These are phyloP conservation scores for Gastrodia elata DNA, from an alignment of 106 monocot genomes.

Conservation along the genomic window DNA sequence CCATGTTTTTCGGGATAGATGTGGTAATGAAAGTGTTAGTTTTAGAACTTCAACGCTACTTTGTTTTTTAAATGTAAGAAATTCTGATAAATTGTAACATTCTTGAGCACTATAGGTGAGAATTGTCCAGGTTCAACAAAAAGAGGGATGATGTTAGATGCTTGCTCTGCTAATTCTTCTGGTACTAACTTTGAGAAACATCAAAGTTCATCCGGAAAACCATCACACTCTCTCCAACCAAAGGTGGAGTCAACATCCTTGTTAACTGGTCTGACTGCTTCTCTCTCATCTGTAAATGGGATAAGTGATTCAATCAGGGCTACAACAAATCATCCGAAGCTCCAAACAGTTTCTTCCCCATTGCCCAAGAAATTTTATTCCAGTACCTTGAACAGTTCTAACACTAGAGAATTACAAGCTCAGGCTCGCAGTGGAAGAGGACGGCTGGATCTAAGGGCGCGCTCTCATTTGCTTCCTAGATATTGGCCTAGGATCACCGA, in stretches of 20 bases:
- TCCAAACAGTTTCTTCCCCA: conserved; percentile 24
- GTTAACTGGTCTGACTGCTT: conserved; percentile 25
- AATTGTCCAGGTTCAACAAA: conserved; percentile 28
- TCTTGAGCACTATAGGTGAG: conserved; percentile 12
- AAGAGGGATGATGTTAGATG: conserved; percentile 29
- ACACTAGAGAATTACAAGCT: conserved; percentile 22
- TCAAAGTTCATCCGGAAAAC: conserved; percentile 21
- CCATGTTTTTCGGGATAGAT: conserved; percentile 39
- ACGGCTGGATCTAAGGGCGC: conserved; percentile 33
- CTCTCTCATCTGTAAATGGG: conserved; percentile 16
- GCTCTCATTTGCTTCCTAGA: conserved; percentile 57
- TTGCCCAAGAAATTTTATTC: conserved; percentile 23
- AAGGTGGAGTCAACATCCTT: conserved; percentile 32
- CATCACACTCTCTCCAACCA: conserved; percentile 5
- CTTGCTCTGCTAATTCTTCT: conserved; percentile 29
- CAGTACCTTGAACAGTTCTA: conserved; percentile 12
- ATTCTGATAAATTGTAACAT: conserved; percentile 5
- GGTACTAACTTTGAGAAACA: conserved; percentile 31
- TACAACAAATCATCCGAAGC: conserved; percentile 21
- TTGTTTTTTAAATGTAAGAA: conserved; percentile 9
- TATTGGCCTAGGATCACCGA: conserved; percentile 80
- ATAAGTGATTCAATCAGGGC: conserved; percentile 28
- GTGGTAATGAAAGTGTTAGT: conserved; percentile 33
- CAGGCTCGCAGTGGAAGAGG: conserved; percentile 55
- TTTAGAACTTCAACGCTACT: conserved; percentile 12